phyloP scores from a whole-genome alignment of 2,329 filamentous ascomycete species.

The Beauveria bassiana region DNA sequence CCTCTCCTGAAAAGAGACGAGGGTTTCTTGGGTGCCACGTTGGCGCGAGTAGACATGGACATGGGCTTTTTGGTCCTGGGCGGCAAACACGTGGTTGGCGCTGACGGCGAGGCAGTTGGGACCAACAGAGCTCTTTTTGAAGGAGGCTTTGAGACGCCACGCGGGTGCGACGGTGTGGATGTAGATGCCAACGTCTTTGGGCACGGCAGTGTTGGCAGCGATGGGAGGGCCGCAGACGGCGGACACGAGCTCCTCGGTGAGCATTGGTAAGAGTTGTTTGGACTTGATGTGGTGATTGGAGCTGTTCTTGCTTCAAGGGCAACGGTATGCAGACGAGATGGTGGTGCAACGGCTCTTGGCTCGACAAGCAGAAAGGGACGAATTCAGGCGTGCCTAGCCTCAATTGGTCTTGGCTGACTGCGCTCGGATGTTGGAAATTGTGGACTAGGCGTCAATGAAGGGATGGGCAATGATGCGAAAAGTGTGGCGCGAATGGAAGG shows the following conservation, averaged over 20 bases:
- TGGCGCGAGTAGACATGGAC: constrained; percentile 85
- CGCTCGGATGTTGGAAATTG: background rate
- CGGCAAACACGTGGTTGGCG: constrained; percentile 79
- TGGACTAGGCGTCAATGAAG: background rate
- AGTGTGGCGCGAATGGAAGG: background rate
- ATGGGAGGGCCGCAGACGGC: constrained; percentile 50
- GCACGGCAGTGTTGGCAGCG: constrained; percentile 53
- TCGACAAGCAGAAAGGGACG: background rate
- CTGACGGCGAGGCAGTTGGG: constrained; percentile 73
- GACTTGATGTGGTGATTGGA: background rate
- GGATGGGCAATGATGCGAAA: background rate
- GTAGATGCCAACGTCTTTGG: constrained; percentile 82
- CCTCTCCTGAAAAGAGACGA: constrained; percentile 79
- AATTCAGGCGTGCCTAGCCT: background rate
- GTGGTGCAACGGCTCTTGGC: background rate
- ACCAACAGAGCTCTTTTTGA: constrained; percentile 88
- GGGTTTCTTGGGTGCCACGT: constrained; percentile 79
- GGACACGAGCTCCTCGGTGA: constrained; percentile 53
- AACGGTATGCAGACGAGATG: background rate
- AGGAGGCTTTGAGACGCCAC: constrained; percentile 63
- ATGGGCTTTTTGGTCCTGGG: constrained; percentile 84
- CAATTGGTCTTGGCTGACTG: background rate
- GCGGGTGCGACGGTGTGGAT: constrained; percentile 74
- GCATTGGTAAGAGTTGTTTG: constrained; percentile 31
- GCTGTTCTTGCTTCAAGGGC: background rate